These are phyloP conservation scores for Globisporangium alternatum DNA, from an alignment of 352 stramenopile genomes.

Conservation along the genomic window DNA sequence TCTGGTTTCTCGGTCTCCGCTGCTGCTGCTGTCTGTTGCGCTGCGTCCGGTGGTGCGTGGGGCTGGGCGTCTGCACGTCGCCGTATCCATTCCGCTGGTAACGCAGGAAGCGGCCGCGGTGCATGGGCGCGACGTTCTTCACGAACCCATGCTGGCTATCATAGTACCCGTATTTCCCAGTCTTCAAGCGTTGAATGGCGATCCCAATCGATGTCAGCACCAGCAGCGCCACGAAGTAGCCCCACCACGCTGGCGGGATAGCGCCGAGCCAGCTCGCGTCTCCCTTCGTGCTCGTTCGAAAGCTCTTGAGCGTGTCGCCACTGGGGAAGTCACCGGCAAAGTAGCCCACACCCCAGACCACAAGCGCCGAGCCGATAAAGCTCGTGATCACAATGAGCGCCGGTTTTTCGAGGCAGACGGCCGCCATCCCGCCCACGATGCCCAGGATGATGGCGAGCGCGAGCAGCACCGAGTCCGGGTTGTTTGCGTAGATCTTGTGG, in stretches of 20 bases:
- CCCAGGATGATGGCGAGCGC: conserved; percentile 44
- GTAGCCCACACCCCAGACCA: conserved; percentile 61
- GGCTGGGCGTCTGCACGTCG: conserved; percentile 12
- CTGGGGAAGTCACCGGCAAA: conserved; percentile 61
- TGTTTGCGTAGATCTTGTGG: conserved; percentile 51
- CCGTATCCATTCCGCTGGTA: conserved; percentile 2
- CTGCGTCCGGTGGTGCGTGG: not conserved
- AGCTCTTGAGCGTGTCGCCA: conserved; percentile 40
- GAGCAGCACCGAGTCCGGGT: conserved; percentile 52
- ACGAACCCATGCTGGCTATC: conserved; percentile 10
- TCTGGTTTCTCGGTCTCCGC: not conserved
- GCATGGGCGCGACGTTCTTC: conserved; percentile 2
- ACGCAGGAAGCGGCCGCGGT: not conserved
- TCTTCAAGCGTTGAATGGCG: conserved; percentile 46
- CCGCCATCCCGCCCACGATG: conserved; percentile 35
- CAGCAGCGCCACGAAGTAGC: conserved; percentile 54
- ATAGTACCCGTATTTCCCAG: conserved; percentile 32
- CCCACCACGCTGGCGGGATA: conserved; percentile 58
- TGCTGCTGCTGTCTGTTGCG: not conserved
- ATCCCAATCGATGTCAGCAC: conserved; percentile 39
- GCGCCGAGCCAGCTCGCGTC: conserved; percentile 27
- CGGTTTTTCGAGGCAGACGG: conserved; percentile 58
- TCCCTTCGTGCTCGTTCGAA: conserved; percentile 28
- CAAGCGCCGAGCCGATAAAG: conserved; percentile 37
- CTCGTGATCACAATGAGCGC: conserved; percentile 46